Base-by-base conservation (phyloP, 2,329 filamentous ascomycete genomes). In the Nectriaceae sp. region DNA sequence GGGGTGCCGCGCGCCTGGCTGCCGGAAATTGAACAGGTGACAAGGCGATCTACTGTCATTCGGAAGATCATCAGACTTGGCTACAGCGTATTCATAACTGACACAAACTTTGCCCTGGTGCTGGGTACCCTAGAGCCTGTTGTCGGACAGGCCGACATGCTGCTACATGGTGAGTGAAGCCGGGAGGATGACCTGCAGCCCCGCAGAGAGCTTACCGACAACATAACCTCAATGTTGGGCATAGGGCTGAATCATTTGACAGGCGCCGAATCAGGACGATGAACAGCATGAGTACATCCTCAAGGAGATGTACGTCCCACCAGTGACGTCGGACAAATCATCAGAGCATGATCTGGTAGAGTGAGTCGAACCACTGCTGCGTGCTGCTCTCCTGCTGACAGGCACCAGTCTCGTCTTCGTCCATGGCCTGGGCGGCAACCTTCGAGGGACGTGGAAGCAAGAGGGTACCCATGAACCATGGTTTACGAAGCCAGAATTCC, bases 271-370 rank as follows among this genome's bases (percentile, higher is more conserved):
- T 13, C 50, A 54, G 15, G 44, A 48, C 8, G 24, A 29, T 29
- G 47, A 51, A 24, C 36, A 46, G 13, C 36, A 46, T n/a, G 56
- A 59, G 31, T 59, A 55, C 35, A 57, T 56, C 10, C 40, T 57
- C 21, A 55, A 57, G 13, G 54, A 57, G 43, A 52, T 59, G 46
- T 46, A 59, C 5, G 36, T 42, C 19, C 54, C 56, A 11, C 31
- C 24, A 20, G 5, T 24, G 19, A 21, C 31, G 6, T 2, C 18
- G 2, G 40, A 50, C 4, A 19, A 18, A 5, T 31, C 33, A 15
- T 40, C 24, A 11, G 49, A 42, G 4, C 45, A 49, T 10, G 44
- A 50, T 6, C 16, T 54, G 24, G 50, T 57, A 21, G 56, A 59
- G 56, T 57, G 24, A 56, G 56, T 46, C 16, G 20, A 8, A 5